Percentiles rank a stretch among this genome's conserved stretches.
Conservation (phyloP, 495 filamentous ascomycete genomes). For the Aspergillus avenaceus region DNA sequence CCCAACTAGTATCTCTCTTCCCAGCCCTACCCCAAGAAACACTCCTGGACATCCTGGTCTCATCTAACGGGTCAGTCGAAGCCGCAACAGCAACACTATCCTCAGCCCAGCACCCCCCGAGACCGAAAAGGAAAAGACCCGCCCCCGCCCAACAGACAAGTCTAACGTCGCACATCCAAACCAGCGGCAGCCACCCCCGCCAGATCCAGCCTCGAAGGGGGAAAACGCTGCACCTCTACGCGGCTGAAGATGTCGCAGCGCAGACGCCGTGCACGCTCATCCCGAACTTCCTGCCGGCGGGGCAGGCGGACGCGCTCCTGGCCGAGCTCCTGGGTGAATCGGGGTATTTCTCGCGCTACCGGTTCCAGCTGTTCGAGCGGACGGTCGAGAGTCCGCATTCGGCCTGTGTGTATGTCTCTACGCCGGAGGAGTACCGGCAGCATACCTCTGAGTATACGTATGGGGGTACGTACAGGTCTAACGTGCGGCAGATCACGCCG, state of each 20-base stretch:
- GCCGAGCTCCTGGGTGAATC: slow-evolving; percentile 73
- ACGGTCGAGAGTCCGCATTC: slow-evolving; percentile 80
- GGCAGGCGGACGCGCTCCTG: slow-evolving; percentile 69
- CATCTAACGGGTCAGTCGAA: slow-evolving; percentile 71
- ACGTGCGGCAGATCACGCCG: slow-evolving; percentile 70
- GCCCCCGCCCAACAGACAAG: slow-evolving; percentile 34
- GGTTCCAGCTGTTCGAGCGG: slow-evolving; percentile 83
- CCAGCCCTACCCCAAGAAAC: slow-evolving; percentile 56
- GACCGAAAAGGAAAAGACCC: slow-evolving; percentile 28
- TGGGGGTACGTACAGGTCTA: slow-evolving; percentile 68
- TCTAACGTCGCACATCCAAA: slow-evolving; percentile 42
- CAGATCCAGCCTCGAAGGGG: slow-evolving; percentile 78
- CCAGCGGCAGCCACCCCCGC: slow-evolving; percentile 22
- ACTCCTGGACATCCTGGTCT: slow-evolving; percentile 74
- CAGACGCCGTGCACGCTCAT: slow-evolving; percentile 87
- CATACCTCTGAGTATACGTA: slow-evolving; percentile 81
- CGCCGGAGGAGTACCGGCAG: slow-evolving; percentile 49
- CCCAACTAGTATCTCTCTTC: slow-evolving; percentile 73
- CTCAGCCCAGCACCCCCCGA: slow-evolving; percentile 6
- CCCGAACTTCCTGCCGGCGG: slow-evolving; percentile 77
- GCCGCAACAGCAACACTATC: slow-evolving; percentile 51
- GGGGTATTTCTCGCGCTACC: slow-evolving; percentile 63
- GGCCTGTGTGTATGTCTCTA: slow-evolving; percentile 74
- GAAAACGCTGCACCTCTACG: slow-evolving; percentile 74
- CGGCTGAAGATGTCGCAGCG: slow-evolving; percentile 69